These are phyloP conservation scores for Mitragyna speciosa DNA, from an alignment of 257 asterid genomes.

Conservation along the genomic window DNA sequence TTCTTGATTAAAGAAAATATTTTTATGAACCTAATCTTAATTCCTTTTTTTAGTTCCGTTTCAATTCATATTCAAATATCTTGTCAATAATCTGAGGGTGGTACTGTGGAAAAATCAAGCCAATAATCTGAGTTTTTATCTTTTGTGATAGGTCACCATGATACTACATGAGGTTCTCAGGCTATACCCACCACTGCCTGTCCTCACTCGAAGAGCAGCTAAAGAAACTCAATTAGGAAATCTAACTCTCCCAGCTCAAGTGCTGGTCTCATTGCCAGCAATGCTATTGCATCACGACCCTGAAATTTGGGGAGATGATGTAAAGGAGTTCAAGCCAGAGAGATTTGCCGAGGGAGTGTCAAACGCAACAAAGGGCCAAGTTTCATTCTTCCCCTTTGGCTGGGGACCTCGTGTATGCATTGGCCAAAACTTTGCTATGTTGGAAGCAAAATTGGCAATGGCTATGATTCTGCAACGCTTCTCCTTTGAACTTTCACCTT, in stretches of 20 bases:
- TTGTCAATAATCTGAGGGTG: too few relatives aligned
- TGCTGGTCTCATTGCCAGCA: background rate
- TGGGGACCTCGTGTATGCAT: constrained; percentile 24
- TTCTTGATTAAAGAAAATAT: too few relatives aligned
- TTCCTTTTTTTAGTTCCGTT: too few relatives aligned
- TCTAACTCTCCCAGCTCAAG: constrained; percentile 12
- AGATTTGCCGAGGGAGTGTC: constrained; percentile 17
- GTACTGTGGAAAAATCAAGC: too few relatives aligned
- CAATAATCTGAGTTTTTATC: too few relatives aligned
- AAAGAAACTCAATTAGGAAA: constrained; percentile 13
- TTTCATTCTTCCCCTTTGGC: constrained; percentile 21
- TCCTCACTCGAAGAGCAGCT: background rate
- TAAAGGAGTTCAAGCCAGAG: constrained; percentile 26
- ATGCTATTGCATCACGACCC: constrained; percentile 16
- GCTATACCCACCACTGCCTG: constrained; percentile 15
- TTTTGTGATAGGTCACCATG: constrained; percentile 24
- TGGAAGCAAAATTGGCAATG: constrained; percentile 17
- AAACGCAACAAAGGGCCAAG: constrained; percentile 13
- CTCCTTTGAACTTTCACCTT: constrained; percentile 21
- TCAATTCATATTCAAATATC: too few relatives aligned
- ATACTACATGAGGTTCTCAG: constrained; percentile 26
- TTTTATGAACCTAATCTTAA: too few relatives aligned
- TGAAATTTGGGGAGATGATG: constrained; percentile 28
- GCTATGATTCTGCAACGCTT: constrained; percentile 16
- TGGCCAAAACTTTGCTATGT: constrained; percentile 18